These are phyloP conservation scores for Tricholoma sp. DNA, from an alignment of 768 basidiomycete species.

Conservation along the genomic window DNA sequence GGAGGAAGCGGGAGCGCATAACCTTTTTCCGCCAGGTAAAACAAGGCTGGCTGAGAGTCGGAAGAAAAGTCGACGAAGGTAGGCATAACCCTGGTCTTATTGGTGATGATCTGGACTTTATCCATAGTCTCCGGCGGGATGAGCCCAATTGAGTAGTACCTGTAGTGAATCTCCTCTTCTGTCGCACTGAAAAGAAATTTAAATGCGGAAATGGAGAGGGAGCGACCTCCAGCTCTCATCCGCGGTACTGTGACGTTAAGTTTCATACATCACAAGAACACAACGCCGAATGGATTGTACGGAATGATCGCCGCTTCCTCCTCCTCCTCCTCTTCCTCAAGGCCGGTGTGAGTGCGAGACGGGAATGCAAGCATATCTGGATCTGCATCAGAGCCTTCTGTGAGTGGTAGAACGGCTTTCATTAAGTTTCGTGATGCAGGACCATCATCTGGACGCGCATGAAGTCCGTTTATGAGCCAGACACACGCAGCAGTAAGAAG, in stretches of 20 bases:
- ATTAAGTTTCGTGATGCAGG: slow-evolving; percentile 16
- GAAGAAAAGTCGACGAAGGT: background rate
- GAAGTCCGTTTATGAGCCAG: no score
- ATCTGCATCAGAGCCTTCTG: slow-evolving; percentile 7
- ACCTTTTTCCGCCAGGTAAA: background rate
- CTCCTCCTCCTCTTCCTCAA: slow-evolving; percentile 2
- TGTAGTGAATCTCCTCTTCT: background rate
- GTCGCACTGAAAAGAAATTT: background rate
- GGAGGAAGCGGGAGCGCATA: background rate
- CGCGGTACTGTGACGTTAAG: no score
- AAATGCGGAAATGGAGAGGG: background rate
- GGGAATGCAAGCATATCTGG: slow-evolving; percentile 12
- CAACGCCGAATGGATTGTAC: no score
- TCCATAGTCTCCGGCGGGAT: background rate
- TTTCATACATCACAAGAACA: no score
- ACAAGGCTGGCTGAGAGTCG: background rate
- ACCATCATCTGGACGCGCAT: slow-evolving; percentile 21
- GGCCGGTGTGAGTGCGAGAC: background rate
- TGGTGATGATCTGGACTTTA: background rate
- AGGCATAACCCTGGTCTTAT: background rate
- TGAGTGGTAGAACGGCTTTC: slow-evolving; percentile 16
- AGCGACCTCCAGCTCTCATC: background rate
- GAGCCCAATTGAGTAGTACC: background rate
- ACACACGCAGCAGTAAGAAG: slow-evolving; percentile 17
- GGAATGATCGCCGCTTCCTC: no score